phyloP scores from a whole-genome alignment of 768 basidiomycete genomes.

The Tulasnella calospora region DNA sequence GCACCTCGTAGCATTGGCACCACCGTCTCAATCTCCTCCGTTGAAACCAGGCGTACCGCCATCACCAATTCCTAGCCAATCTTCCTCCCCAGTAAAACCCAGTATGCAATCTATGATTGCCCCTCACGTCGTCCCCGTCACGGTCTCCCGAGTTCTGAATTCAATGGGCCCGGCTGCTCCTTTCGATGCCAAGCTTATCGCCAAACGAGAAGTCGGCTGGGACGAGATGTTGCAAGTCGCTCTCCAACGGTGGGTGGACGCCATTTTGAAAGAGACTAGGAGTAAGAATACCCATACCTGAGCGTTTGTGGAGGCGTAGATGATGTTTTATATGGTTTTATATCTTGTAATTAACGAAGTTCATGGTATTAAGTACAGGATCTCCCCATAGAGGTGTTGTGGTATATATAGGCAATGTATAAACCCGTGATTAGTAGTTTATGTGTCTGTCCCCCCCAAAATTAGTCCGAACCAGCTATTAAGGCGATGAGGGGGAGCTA shows the following conservation, averaged over 20 bases:
- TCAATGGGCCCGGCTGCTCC: constrained; percentile 46
- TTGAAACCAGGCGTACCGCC: constrained; percentile 33
- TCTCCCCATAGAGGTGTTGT: not conserved
- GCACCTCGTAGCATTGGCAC: constrained; percentile 65
- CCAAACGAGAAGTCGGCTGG: constrained; percentile 73
- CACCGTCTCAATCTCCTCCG: constrained; percentile 44
- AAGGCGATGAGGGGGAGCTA: not conserved
- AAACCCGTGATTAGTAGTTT: not conserved
- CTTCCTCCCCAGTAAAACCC: not conserved
- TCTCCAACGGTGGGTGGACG: constrained; percentile 60
- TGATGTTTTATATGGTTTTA: not conserved
- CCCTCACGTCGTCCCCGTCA: constrained; percentile 33
- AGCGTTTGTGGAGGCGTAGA: not conserved
- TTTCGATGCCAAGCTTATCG: constrained; percentile 72
- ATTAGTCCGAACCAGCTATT: not conserved
- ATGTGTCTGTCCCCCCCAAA: no score
- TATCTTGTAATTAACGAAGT: not conserved
- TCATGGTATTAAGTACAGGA: not conserved
- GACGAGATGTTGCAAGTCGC: constrained; percentile 67
- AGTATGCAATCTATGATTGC: not conserved
- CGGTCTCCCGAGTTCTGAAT: constrained; percentile 39
- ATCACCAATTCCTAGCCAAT: constrained; percentile 23
- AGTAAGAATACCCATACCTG: not conserved
- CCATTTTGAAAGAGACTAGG: constrained; percentile 58
- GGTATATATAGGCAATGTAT: not conserved